Percentiles rank a stretch among this genome's conserved stretches.
These are phyloP conservation scores for Neofusicoccum cordaticola DNA, from an alignment of 2,329 filamentous ascomycete species.

Conservation along the genomic window DNA sequence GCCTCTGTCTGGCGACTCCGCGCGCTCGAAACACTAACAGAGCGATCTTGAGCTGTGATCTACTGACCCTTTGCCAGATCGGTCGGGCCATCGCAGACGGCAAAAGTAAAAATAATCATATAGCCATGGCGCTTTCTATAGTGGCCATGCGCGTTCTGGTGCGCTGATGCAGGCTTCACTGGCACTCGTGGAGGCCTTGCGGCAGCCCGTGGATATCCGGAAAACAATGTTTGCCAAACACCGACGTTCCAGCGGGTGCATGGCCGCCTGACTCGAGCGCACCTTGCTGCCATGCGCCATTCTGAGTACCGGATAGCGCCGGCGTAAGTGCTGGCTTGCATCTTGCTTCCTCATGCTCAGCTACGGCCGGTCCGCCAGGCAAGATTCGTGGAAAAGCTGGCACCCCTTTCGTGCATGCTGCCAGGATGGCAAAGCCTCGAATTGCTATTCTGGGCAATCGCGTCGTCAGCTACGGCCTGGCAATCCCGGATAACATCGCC, in stretches of 20 bases:
- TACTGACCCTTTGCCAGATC: background rate
- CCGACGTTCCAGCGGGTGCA: background rate
- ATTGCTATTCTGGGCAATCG: background rate
- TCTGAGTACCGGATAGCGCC: too few species aligned
- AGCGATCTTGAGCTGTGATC: background rate
- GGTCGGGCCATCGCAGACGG: background rate
- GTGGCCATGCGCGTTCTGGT: background rate
- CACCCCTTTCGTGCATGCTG: background rate
- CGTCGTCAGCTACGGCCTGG: background rate
- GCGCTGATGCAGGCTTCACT: background rate
- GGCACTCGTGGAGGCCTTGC: background rate
- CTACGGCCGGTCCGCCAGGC: too few species aligned
- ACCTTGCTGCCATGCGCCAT: background rate
- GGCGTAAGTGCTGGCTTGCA: background rate
- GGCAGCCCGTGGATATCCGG: background rate
- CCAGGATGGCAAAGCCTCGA: background rate
- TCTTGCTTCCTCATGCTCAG: background rate
- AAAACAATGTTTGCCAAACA: background rate
- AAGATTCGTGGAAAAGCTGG: background rate
- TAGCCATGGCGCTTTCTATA: background rate
- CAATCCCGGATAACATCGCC: background rate
- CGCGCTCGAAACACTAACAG: background rate
- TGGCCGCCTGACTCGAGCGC: background rate
- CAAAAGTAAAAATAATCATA: background rate
- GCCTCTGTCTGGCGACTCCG: background rate